phyloP scores from a whole-genome alignment of 768 basidiomycete species.

The Leccinum ochraceum region DNA sequence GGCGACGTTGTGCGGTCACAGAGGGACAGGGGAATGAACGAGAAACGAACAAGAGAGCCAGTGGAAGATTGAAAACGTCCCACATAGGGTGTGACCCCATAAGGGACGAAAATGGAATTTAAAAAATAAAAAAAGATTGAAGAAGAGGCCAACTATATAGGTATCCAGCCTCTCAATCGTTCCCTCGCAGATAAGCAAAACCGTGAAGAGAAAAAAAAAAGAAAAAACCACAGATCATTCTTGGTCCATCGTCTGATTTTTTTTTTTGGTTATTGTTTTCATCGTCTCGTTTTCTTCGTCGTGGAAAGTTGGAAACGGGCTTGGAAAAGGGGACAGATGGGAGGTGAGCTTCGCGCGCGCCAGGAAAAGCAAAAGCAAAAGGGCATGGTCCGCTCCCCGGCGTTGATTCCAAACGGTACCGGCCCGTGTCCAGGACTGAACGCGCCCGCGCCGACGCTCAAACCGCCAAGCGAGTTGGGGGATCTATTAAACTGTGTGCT shows the following conservation, averaged over 20 bases:
- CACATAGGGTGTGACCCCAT: too few relatives aligned
- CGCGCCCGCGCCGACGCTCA: slow-evolving; percentile 28
- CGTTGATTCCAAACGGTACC: too few relatives aligned
- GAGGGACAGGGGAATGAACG: slow-evolving; percentile 4
- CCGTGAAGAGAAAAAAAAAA: background rate
- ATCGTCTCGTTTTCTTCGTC: background rate
- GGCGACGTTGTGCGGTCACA: background rate
- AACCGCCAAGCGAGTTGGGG: slow-evolving; percentile 34
- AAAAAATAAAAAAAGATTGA: background rate
- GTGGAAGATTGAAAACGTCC: too few relatives aligned
- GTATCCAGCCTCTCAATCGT: slow-evolving; percentile 29
- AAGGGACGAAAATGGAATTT: too few relatives aligned
- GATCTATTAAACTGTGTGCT: slow-evolving; percentile 26
- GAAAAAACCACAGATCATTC: background rate
- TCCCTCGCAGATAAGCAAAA: slow-evolving; percentile 16
- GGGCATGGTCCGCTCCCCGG: too few relatives aligned
- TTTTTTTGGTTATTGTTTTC: background rate
- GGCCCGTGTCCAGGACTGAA: slow-evolving; percentile 35
- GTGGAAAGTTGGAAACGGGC: background rate
- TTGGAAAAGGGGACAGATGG: too few relatives aligned
- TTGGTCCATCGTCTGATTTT: slow-evolving; percentile 10
- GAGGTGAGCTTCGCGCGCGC: too few relatives aligned
- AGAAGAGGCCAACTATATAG: slow-evolving; percentile 30
- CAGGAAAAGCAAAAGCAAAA: too few relatives aligned
- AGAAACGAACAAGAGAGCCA: background rate